phyloP scores from a whole-genome alignment of 495 filamentous ascomycete genomes.

The Bathelium albidoporum region DNA sequence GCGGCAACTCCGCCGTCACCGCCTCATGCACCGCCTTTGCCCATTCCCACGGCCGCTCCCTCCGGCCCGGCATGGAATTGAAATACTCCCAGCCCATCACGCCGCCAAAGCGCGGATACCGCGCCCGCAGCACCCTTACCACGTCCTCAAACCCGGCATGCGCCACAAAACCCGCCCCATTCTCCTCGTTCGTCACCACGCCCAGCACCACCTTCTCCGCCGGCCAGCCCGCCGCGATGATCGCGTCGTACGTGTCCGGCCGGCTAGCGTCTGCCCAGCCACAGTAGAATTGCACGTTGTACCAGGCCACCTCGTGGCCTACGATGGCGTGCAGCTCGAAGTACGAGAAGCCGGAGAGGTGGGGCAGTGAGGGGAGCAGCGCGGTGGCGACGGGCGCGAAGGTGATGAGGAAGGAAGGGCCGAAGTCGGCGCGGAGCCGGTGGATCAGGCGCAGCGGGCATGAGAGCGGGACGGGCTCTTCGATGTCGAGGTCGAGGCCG shows the following conservation, averaged over 20 bases:
- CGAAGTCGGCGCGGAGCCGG: slow-evolving; percentile 34
- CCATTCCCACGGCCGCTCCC: slow-evolving; percentile 27
- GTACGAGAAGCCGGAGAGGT: slow-evolving; percentile 37
- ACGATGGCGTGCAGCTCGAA: slow-evolving; percentile 26
- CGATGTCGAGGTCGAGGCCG: slow-evolving; percentile 37
- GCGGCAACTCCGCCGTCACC: background rate
- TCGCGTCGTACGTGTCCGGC: slow-evolving; percentile 29
- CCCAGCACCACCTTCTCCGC: slow-evolving; percentile 33
- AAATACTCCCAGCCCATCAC: slow-evolving; percentile 41
- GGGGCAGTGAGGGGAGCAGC: slow-evolving; percentile 25
- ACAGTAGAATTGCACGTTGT: slow-evolving; percentile 39
- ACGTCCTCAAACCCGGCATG: slow-evolving; percentile 13
- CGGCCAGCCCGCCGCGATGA: slow-evolving; percentile 32
- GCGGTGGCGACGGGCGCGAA: slow-evolving; percentile 37
- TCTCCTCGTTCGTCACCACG: slow-evolving; percentile 30
- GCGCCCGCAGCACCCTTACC: slow-evolving; percentile 17
- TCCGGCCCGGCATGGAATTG: slow-evolving; percentile 27
- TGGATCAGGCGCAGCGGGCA: slow-evolving; percentile 28
- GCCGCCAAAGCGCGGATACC: slow-evolving; percentile 33
- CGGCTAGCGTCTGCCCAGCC: slow-evolving; percentile 31
- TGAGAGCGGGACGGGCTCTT: slow-evolving; percentile 30
- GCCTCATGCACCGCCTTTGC: slow-evolving; percentile 5
- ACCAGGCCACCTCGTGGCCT: slow-evolving; percentile 32
- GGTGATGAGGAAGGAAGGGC: slow-evolving; percentile 35
- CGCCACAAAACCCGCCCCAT: slow-evolving; percentile 30